These are phyloP conservation scores for Paramecium tetraurelia DNA, from an alignment of 73 alveolate species.

Conservation along the genomic window DNA sequence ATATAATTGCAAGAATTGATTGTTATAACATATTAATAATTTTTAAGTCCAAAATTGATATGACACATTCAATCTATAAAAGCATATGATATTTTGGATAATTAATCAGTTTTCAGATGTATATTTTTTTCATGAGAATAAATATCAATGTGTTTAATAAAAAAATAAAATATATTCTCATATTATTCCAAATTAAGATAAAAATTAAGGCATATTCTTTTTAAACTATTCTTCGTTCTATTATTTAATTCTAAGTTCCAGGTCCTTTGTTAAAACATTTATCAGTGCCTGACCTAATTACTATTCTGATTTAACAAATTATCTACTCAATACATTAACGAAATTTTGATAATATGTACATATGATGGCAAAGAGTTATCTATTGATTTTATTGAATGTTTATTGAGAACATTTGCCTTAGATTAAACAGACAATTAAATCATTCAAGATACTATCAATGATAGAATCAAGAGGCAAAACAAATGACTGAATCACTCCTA, in stretches of 20 bases:
- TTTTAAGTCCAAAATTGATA: too few relatives aligned
- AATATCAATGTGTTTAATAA: not conserved
- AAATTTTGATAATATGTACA: not conserved
- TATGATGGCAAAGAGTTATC: constrained; percentile 8
- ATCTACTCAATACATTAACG: constrained; percentile 5
- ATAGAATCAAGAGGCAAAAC: constrained; percentile 16
- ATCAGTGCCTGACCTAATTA: not conserved
- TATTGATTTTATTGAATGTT: not conserved
- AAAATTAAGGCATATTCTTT: not conserved
- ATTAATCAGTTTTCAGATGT: not conserved
- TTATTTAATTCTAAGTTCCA: not conserved
- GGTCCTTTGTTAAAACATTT: not conserved
- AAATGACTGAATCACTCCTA: not conserved
- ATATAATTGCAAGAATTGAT: too few relatives aligned
- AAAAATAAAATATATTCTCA: not conserved
- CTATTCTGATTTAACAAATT: not conserved
- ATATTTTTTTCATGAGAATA: not conserved
- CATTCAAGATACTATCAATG: not conserved
- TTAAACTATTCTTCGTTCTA: not conserved
- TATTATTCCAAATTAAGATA: not conserved
- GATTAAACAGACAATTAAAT: not conserved
- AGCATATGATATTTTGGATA: too few relatives aligned
- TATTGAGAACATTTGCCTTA: constrained; percentile 28
- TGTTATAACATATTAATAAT: too few relatives aligned
- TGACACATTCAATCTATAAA: too few relatives aligned